Percentiles rank a stretch among this genome's conserved stretches.
Evolutionary conservation across 1,284 basidiomycete species (phyloP).

Genomic region (Schizopora paradoxa): DNA sequence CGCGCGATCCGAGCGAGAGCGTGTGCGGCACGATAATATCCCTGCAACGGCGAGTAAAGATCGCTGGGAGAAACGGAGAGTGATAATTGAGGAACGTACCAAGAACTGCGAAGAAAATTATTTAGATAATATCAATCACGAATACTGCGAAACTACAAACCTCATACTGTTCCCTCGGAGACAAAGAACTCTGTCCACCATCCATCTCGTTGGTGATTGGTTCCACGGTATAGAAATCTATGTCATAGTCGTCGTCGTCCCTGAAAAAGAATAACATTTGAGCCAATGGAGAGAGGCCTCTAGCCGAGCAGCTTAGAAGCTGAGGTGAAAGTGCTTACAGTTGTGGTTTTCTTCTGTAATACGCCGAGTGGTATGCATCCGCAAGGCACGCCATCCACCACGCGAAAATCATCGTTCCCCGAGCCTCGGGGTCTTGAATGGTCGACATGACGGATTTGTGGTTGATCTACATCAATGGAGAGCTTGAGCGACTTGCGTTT

Average conservation of each 20-base stretch:
- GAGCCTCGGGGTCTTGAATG: conserved; percentile 63
- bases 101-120: conserved; percentile 13
- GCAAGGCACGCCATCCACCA: conserved; percentile 70
- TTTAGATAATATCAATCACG: conserved; percentile 3
- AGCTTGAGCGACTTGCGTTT: conserved; percentile 8
- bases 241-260: conserved; percentile 62
- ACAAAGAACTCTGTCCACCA: conserved; percentile 47
- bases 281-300: conserved; percentile 32
- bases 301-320: too few species aligned
- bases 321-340: conserved; percentile 52
- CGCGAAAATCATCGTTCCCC: conserved; percentile 78
- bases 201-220: conserved; percentile 45
- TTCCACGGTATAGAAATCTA: conserved; percentile 75
- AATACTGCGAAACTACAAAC: conserved; percentile 30
- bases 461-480: conserved; percentile 57
- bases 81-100: conserved; percentile 5
- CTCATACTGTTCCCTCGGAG: conserved; percentile 70
- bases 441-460: conserved; percentile 68
- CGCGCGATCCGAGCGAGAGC: conserved; percentile 76
- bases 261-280: conserved; percentile 42
- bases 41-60: conserved; percentile 42
- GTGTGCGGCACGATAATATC: conserved; percentile 75
- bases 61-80: too few species aligned
- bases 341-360: conserved; percentile 55
- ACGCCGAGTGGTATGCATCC: conserved; percentile 55